Percentiles rank a stretch among this genome's conserved stretches.
These are phyloP conservation scores for Nowakowskiella sp. DNA, from an alignment of 192 early-diverging fungal genomes.

Conservation along the genomic window DNA sequence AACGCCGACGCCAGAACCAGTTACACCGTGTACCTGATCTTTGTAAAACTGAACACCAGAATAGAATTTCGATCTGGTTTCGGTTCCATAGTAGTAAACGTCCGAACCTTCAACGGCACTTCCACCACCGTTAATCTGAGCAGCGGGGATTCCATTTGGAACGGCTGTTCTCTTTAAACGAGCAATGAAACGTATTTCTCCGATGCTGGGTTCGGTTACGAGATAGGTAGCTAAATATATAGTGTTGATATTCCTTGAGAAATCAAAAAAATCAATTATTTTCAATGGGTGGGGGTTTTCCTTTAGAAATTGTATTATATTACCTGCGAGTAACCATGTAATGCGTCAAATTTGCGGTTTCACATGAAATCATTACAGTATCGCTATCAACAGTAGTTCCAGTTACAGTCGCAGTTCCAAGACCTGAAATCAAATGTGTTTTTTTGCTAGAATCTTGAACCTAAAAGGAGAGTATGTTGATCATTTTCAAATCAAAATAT, in stretches of 20 bases:
- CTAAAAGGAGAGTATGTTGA: too few species aligned
- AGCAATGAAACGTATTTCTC: neutral
- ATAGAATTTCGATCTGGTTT: neutral
- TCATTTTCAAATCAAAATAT: too few species aligned
- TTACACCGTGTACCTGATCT: neutral
- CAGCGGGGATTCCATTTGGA: neutral
- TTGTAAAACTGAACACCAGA: neutral
- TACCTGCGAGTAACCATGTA: slow-evolving; percentile 21
- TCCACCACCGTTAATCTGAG: neutral
- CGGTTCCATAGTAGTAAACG: neutral
- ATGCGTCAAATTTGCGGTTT: slow-evolving; percentile 26
- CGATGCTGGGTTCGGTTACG: neutral
- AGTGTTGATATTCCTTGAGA: slow-evolving; percentile 3
- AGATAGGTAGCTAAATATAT: neutral
- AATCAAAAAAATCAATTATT: too few species aligned
- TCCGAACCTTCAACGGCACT: neutral
- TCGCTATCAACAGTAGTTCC: neutral
- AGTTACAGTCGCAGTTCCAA: neutral
- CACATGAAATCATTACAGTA: slow-evolving; percentile 3
- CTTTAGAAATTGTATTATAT: too few species aligned
- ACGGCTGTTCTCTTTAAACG: neutral
- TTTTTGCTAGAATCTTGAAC: slow-evolving; percentile 1
- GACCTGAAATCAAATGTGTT: neutral
- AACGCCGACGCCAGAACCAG: neutral
- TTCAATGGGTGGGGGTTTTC: too few species aligned